These are phyloP conservation scores for Ogataea corticis DNA, from an alignment of 805 yeast species.

Conservation along the genomic window DNA sequence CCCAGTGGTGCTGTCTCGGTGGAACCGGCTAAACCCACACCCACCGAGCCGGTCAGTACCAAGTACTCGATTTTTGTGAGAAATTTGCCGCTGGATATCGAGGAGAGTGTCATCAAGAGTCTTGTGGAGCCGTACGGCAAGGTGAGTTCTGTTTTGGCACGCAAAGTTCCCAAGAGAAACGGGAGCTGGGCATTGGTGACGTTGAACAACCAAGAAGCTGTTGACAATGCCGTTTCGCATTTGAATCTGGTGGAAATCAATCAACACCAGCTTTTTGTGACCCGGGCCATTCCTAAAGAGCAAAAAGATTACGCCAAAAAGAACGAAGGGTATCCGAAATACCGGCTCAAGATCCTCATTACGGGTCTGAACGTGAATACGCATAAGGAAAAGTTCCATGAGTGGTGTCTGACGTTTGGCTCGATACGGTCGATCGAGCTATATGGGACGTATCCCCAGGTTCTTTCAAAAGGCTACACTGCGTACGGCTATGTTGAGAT, in stretches of 20 bases:
- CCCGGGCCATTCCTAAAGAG: constrained; percentile 36
- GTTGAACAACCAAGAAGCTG: constrained; percentile 27
- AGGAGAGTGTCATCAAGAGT: constrained; percentile 24
- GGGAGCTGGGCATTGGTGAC: constrained; percentile 37
- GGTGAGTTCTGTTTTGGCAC: constrained; percentile 28
- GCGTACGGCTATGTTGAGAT: constrained; percentile 36
- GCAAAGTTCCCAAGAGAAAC: constrained; percentile 29
- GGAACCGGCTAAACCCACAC: too few species aligned
- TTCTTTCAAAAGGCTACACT: constrained; percentile 14
- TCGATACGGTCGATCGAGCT: constrained; percentile 31
- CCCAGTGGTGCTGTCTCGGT: constrained; percentile 2
- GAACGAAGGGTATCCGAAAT: constrained; percentile 19
- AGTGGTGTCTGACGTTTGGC: constrained; percentile 27
- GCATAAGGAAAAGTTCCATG: constrained; percentile 25
- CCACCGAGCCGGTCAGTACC: constrained; percentile 20
- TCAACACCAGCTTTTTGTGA: constrained; percentile 31
- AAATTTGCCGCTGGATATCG: constrained; percentile 32
- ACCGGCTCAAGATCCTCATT: constrained; percentile 28
- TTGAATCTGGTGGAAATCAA: constrained; percentile 32
- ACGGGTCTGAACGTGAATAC: constrained; percentile 27
- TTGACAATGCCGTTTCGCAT: constrained; percentile 27
- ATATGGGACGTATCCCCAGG: constrained; percentile 23
- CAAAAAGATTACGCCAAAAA: constrained; percentile 29
- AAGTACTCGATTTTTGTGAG: constrained; percentile 32
- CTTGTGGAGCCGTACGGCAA: constrained; percentile 34